phyloP scores from a whole-genome alignment of 2,329 filamentous ascomycete species.

The Berkeleyomyces rouxiae region DNA sequence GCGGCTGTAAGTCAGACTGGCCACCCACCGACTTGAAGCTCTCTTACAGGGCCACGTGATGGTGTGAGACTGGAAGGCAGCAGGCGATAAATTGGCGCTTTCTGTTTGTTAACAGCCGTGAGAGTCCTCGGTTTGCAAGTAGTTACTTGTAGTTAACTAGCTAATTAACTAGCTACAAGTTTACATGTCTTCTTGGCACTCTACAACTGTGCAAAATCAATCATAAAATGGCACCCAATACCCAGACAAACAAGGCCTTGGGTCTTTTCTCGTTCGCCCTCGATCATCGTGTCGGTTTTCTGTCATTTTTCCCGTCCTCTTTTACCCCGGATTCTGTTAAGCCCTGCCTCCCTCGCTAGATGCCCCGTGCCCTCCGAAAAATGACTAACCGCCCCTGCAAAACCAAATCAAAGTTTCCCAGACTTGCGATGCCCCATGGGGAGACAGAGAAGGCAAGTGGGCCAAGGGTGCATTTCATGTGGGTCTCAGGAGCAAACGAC shows the following conservation, averaged over 20 bases:
- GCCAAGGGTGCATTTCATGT: not conserved
- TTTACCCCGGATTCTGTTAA: conserved; percentile 2
- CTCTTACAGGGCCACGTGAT: not conserved
- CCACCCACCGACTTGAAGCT: not conserved
- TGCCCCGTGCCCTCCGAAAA: conserved; percentile 1
- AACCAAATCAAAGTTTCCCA: not conserved
- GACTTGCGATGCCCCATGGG: not conserved
- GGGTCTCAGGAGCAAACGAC: not conserved
- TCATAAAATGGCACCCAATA: not conserved
- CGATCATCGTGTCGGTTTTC: not conserved
- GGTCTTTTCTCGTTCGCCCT: not conserved
- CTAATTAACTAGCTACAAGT: no score
- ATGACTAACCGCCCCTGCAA: not conserved
- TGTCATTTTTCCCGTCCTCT: not conserved
- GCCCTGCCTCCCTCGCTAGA: not conserved
- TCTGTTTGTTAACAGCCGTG: not conserved
- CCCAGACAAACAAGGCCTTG: not conserved
- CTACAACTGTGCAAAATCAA: not conserved
- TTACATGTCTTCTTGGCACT: not conserved
- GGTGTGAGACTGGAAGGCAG: not conserved
- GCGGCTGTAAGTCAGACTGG: not conserved
- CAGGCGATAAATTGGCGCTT: not conserved
- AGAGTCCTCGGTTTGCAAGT: no score
- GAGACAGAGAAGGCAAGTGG: not conserved
- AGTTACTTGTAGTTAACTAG: no score